A percentile compares a stretch with the other conserved stretches of the same genome.
These are phyloP conservation scores for Trichoderma lentiforme DNA, from an alignment of 2,329 filamentous ascomycete genomes.

Conservation along the genomic window DNA sequence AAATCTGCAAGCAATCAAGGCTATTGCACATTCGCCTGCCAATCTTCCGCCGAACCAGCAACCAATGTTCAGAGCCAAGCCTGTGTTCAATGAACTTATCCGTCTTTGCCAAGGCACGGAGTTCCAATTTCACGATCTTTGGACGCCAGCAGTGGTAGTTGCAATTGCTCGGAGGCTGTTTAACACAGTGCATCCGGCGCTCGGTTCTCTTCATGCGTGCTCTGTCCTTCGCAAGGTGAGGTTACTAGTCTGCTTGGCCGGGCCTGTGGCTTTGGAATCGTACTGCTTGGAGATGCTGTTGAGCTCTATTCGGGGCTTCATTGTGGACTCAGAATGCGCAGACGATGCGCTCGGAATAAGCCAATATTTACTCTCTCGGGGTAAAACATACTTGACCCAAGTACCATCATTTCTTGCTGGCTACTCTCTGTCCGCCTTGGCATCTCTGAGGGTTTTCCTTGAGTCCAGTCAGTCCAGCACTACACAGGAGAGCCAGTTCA, in stretches of 20 bases:
- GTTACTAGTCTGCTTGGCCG: constrained; percentile 75
- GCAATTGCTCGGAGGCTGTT: constrained; percentile 75
- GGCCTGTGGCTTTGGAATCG: constrained; percentile 65
- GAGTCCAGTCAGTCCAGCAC: constrained; percentile 72
- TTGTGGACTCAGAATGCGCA: constrained; percentile 81
- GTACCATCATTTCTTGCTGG: constrained; percentile 76
- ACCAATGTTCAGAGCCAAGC: constrained; percentile 77
- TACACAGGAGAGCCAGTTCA: constrained; percentile 80
- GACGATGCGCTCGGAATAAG: constrained; percentile 86
- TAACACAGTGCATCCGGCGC: constrained; percentile 73
- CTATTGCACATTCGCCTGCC: constrained; percentile 62
- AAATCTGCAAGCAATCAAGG: constrained; percentile 66
- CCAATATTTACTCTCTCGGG: constrained; percentile 74
- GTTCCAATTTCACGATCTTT: constrained; percentile 62
- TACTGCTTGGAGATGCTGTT: constrained; percentile 91
- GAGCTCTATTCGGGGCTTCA: constrained; percentile 71
- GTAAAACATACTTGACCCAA: constrained; percentile 60
- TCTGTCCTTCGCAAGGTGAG: constrained; percentile 83
- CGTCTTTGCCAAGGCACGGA: constrained; percentile 72
- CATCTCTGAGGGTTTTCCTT: constrained; percentile 74
- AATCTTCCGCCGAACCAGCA: constrained; percentile 75
- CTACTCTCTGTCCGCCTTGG: constrained; percentile 72
- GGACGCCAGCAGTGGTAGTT: constrained; percentile 71
- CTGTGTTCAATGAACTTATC: constrained; percentile 70
- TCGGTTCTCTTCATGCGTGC: constrained; percentile 84